Evolutionary conservation across 2,329 filamentous ascomycete species (phyloP), one percentile per base, ranked within the genome.

Genomic region (Aquanectria penicillioides): DNA sequence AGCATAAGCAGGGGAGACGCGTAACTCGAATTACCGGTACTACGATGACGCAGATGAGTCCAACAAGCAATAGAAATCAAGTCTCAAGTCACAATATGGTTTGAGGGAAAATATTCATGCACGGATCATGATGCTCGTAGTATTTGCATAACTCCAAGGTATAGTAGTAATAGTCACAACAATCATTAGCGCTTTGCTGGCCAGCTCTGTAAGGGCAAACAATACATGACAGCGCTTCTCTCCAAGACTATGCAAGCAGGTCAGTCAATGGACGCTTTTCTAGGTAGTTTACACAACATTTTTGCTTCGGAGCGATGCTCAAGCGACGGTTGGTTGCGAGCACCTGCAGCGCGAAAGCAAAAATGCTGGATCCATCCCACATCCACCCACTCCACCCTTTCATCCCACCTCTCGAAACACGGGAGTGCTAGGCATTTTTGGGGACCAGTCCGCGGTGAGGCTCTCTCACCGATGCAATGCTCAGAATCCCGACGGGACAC

Each of bases 391-490:
- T 51, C 48, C 43, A 56, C 20, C 43, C 51, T 56, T 53, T 29
- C 22, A 38, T 31, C 53, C 44, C 60, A 25, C 50, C 46, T 52
- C 47, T 15, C 9, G 22, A 61, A 55, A 22, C 47, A 36, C 20
- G 43, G 51, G 62, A 62, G 68, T 33, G 58, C 65, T 65, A 66
- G 57, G 66, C 60, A n/a, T 62, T 62, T 64, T 37, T 70, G 74
- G 76, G 73, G 73, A 73, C 76, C 74, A 77, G 76, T 77, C 75
- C 75, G 72, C 65, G 65, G 70, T 67, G 69, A 59, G 67, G 67
- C 67, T 67, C 66, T 71, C 64, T 58, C 71, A 66, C 69, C 69
- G 65, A 44, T 62, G 43, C 49, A 22, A 43, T 61, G 56, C 58
- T 67, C 65, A 58, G 71, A 69, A 70, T 67, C 69, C 71, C 62